A percentile compares a stretch with the other conserved stretches of the same genome.
Evolutionary conservation across 257 asterid species (phyloP).

Genomic region (Ilex aquifolium): DNA sequence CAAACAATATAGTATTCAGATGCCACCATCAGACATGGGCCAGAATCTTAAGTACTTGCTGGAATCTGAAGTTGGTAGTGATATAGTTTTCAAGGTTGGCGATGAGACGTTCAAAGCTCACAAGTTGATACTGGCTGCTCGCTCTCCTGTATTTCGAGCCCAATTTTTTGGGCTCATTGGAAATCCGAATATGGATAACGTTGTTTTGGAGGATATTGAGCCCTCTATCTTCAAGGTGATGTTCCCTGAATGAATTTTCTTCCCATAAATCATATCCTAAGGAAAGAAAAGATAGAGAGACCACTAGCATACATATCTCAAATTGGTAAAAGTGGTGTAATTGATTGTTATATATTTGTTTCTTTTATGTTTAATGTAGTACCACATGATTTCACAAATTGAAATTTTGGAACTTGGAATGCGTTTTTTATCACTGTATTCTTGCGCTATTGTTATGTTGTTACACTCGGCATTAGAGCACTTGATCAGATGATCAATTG

Average conservation of each 20-base stretch:
- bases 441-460: too few relatives aligned
- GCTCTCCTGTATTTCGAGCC: constrained; percentile 93
- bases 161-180: constrained; percentile 86
- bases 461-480: too few relatives aligned
- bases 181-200: constrained; percentile 49
- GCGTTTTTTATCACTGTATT: too few relatives aligned
- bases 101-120: constrained; percentile 83
- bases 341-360: background rate
- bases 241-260: constrained; percentile 2
- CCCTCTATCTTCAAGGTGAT: constrained; percentile 77
- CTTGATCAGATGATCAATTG: too few relatives aligned
- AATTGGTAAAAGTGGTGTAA: background rate
- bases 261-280: background rate
- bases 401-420: too few relatives aligned
- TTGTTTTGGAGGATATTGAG: constrained; percentile 75
- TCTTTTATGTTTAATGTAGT: too few relatives aligned
- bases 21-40: constrained; percentile 88
- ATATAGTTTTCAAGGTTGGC: constrained; percentile 66
- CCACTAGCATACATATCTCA: background rate
- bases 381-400: too few relatives aligned
- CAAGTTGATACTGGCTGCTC: constrained; percentile 84
- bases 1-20: constrained; percentile 39
- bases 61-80: constrained; percentile 67
- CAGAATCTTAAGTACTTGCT: constrained; percentile 57
- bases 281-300: background rate